phyloP scores from a whole-genome alignment of 108 stramenopile genomes.

The Pseudonitzschia delicatissima region DNA sequence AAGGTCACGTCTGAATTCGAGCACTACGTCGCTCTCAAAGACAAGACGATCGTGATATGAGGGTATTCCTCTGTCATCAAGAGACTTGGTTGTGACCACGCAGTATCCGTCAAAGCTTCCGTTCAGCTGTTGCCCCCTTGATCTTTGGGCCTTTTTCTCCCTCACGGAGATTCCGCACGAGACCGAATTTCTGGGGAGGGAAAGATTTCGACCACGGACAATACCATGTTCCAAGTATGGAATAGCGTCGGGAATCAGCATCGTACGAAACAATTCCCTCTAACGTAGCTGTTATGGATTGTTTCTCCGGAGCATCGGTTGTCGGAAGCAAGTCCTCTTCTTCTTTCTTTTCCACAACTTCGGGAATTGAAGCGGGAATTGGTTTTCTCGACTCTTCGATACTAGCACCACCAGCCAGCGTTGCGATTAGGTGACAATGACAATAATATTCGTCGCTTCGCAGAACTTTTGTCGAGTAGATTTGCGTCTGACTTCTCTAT shows the following conservation, averaged over 20 bases:
- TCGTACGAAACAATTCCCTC: neutral
- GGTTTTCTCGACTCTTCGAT: no score
- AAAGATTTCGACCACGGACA: neutral
- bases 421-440: no score
- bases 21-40: neutral
- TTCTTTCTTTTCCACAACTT: no score
- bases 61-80: neutral
- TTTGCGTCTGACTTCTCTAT: no score
- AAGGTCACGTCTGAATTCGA: neutral
- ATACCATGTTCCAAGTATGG: neutral
- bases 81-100: neutral
- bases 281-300: no score
- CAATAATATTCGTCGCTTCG: no score
- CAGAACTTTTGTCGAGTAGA: no score
- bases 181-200: neutral
- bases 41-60: neutral
- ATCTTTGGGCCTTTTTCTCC: neutral
- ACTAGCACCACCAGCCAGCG: no score
- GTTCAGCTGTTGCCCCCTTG: neutral
- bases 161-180: neutral
- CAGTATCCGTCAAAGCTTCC: neutral
- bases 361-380: no score
- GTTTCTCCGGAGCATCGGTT: no score
- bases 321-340: no score
- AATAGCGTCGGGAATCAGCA: neutral